Conservation (phyloP, 805 yeast genomes). For the Barnettozyma siamensis region DNA sequence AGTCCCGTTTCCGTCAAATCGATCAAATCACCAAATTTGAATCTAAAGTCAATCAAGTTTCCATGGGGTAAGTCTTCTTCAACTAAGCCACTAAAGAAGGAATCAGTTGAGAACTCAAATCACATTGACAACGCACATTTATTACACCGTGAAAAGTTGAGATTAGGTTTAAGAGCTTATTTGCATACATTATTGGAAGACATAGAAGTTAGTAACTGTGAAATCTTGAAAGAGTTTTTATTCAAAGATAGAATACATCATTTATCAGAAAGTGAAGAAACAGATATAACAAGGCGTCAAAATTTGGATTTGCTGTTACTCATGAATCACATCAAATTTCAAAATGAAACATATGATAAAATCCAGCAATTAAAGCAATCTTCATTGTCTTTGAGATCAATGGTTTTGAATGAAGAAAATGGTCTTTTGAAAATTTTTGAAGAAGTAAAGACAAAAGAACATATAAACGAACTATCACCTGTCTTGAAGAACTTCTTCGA, state of each 20-base stretch:
- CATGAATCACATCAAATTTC: slow-evolving; percentile 67
- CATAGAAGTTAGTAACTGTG: slow-evolving; percentile 49
- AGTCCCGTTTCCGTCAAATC: neutral
- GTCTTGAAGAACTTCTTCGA: slow-evolving; percentile 65
- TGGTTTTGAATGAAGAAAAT: slow-evolving; percentile 42
- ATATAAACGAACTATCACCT: slow-evolving; percentile 56
- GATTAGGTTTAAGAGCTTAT: slow-evolving; percentile 75
- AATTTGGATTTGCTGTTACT: slow-evolving; percentile 56
- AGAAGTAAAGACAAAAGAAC: slow-evolving; percentile 54
- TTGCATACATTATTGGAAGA: slow-evolving; percentile 46
- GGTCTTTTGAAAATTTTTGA: slow-evolving; percentile 58
- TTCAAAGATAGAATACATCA: slow-evolving; percentile 31
- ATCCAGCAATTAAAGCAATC: slow-evolving; percentile 49
- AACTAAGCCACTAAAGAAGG: neutral
- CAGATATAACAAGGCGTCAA: slow-evolving; percentile 54
- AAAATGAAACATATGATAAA: slow-evolving; percentile 55
- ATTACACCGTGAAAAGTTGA: slow-evolving; percentile 66
- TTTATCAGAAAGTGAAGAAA: slow-evolving; percentile 37
- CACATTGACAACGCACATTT: slow-evolving; percentile 8
- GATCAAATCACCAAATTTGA: neutral
- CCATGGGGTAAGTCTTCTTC: slow-evolving; percentile 1
- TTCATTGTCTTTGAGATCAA: slow-evolving; percentile 53
- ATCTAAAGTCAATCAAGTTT: neutral
- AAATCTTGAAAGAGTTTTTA: slow-evolving; percentile 49
- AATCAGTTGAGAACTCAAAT: neutral